phyloP scores from a whole-genome alignment of 108 stramenopile genomes.

The Cyclostephanos invisitatus region DNA sequence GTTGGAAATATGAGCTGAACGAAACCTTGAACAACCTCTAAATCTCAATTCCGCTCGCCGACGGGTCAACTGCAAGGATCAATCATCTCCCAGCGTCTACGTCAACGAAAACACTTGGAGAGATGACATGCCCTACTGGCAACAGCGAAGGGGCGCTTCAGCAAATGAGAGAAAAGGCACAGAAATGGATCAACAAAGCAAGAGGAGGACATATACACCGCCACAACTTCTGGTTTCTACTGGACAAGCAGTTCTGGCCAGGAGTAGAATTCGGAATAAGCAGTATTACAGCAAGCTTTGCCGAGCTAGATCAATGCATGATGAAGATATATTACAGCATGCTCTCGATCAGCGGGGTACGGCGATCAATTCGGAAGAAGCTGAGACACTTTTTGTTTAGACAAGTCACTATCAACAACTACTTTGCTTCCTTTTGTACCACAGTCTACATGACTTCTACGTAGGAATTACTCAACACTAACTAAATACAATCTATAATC shows the following conservation, averaged over 20 bases:
- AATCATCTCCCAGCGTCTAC: background rate
- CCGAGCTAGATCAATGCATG: background rate
- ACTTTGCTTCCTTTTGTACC: no score
- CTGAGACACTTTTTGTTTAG: background rate
- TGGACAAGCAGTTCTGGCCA: constrained; percentile 21
- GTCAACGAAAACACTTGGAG: constrained; percentile 17
- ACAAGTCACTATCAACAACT: no score
- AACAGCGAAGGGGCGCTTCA: background rate
- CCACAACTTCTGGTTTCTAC: constrained; percentile 2
- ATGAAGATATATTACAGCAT: constrained; percentile 5
- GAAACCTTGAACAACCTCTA: background rate
- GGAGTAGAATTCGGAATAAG: constrained; percentile 16
- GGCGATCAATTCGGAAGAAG: background rate
- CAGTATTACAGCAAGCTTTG: background rate
- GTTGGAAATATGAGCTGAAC: constrained; percentile 13
- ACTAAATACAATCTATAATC: no score
- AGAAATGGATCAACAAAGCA: constrained; percentile 13
- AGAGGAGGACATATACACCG: background rate
- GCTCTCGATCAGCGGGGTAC: background rate
- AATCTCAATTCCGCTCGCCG: constrained; percentile 14
- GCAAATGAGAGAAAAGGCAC: constrained; percentile 18
- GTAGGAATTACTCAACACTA: no score
- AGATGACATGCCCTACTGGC: constrained; percentile 6
- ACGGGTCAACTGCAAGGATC: constrained; percentile 1
- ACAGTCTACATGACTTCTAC: no score